These are phyloP conservation scores for Theobroma cacao DNA, from an alignment of 345 rosid genomes.

Conservation along the genomic window DNA sequence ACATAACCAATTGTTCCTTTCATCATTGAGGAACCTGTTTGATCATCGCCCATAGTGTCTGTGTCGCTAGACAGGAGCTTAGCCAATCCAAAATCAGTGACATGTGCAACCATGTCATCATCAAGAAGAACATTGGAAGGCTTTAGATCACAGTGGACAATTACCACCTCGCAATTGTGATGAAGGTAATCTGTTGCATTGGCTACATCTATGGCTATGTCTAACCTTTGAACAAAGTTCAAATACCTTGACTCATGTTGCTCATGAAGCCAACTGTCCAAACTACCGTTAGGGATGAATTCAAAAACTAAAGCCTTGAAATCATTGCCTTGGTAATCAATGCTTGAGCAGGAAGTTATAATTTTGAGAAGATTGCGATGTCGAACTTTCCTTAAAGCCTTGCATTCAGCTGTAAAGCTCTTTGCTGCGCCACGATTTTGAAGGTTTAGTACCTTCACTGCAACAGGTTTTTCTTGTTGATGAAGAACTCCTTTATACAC, in stretches of 20 bases:
- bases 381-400: too few relatives aligned
- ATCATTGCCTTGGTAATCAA: constrained; percentile 13
- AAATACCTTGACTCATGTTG: not conserved
- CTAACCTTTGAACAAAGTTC: too few relatives aligned
- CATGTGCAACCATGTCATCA: constrained; percentile 5
- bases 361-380: too few relatives aligned
- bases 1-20: constrained; percentile 17
- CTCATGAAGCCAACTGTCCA: constrained; percentile 12
- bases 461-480: too few relatives aligned
- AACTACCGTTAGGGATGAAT: constrained; percentile 17
- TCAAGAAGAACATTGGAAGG: constrained; percentile 13
- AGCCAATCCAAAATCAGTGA: constrained; percentile 7
- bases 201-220: constrained; percentile 21
- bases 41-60: not conserved
- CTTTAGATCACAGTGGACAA: constrained; percentile 29
- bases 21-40: not conserved
- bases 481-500: constrained; percentile 5
- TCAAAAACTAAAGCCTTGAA: constrained; percentile 14
- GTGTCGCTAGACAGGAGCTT: not conserved
- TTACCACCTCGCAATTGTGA: not conserved
- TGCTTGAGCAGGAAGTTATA: too few relatives aligned
- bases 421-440: constrained; percentile 14
- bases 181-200: constrained; percentile 23
- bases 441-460: too few relatives aligned
- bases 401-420: too few relatives aligned